Evolutionary conservation across 192 early-diverging fungal genomes (phyloP), one percentile per base, ranked within the genome.

Genomic region (Chytriomyces confervae): DNA sequence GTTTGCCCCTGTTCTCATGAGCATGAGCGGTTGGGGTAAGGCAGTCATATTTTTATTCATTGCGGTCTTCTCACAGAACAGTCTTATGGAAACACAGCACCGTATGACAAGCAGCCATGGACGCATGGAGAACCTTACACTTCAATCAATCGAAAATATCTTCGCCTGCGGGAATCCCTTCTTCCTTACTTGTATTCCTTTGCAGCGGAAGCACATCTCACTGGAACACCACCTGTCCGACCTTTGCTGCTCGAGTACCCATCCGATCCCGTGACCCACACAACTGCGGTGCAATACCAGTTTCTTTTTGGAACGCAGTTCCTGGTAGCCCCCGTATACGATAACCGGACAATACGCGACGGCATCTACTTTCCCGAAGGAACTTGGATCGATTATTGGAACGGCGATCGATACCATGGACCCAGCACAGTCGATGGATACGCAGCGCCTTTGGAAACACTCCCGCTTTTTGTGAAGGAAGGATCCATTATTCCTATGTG

Each of bases 241-340:
- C 11, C 72, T 7, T 60, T 74, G 20, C 13, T 62, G 7, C 44
- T 74, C 9, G 72, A 74, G 63, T 74, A 60, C 45, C 72, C 72
- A 62, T 47, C 61, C 47, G 72, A 74, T 46, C 61, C 61, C 18
- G 27, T 47, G 36, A 48, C 72, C 3, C 48, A 23, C 24, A 50
- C 53, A 9, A 50, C 11, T 9, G 53, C 48, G 5, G 61, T 63
- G 18, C 18, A 50, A 23, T 18, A 74, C 53, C 60, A 74, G 45
- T 74, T 74, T 61, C 20, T 74, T 57, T 74, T 74, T 74, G 72
- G 72, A 4, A 74, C 50, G 10, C 50, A 74, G 63, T 74, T 62
- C 20, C 61, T 74, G 6, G 72, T 74, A 29, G 72, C 61, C 20
- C 72, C 72, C n/a, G 72, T 74, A 8, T 61, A 18, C 36, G 61